Evolutionary conservation across 2,329 filamentous ascomycete species (phyloP).

Genomic region (Fusarium chaquense): DNA sequence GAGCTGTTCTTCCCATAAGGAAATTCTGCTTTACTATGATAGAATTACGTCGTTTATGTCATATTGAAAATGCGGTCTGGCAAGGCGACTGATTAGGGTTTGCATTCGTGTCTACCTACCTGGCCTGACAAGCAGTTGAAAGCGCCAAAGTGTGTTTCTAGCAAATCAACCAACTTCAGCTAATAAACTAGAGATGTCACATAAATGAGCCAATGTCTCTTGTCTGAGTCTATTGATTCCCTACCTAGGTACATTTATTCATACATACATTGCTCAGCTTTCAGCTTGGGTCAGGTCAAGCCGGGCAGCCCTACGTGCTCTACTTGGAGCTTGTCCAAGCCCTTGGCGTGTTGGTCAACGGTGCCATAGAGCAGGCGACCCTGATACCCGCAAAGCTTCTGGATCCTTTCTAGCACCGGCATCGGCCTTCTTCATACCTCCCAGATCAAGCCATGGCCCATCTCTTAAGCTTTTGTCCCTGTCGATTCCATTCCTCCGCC

Average conservation of each 20-base stretch:
- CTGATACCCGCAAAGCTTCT: slow-evolving; percentile 32
- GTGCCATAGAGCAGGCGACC: slow-evolving; percentile 27
- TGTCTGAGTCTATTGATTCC: background rate
- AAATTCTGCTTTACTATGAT: background rate
- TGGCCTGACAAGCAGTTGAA: background rate
- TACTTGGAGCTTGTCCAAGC: slow-evolving; percentile 14
- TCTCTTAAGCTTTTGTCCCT: slow-evolving; percentile 20
- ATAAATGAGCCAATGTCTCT: background rate
- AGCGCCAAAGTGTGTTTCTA: background rate
- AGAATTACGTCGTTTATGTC: slow-evolving; percentile 14
- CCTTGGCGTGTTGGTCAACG: slow-evolving; percentile 31
- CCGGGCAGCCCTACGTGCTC: slow-evolving; percentile 17
- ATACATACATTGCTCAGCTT: background rate
- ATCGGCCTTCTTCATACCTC: slow-evolving; percentile 22
- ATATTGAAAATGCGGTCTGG: slow-evolving; percentile 29
- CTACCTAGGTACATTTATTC: too few relatives aligned
- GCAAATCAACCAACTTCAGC: background rate
- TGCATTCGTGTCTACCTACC: background rate
- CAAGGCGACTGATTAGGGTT: background rate
- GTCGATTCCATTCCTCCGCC: slow-evolving; percentile 36
- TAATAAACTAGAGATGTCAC: background rate
- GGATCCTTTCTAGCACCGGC: slow-evolving; percentile 30
- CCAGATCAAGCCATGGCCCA: slow-evolving; percentile 22
- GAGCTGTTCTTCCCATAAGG: slow-evolving; percentile 7
- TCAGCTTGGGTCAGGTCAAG: background rate